Conservation (phyloP, 108 stramenopile genomes). For the Aurantiochytrium sp. region DNA sequence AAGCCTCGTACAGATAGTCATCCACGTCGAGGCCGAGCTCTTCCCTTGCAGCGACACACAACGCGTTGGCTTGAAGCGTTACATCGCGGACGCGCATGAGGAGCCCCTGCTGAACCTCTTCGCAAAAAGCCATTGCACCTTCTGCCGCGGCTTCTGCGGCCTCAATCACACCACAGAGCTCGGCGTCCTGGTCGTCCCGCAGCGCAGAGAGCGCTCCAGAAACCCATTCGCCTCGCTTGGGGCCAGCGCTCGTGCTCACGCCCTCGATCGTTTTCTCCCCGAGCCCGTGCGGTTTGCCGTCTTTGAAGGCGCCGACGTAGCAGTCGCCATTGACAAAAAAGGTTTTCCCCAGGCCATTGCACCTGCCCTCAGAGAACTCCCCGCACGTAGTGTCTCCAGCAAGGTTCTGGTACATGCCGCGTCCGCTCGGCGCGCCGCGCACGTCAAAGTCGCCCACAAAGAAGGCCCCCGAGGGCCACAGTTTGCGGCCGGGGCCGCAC, state of each 20-base stretch:
- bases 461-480: not conserved
- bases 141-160: not conserved
- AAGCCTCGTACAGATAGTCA: not conserved
- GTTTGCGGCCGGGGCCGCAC: not conserved
- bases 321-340: not conserved
- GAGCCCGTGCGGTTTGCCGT: not conserved
- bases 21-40: not conserved
- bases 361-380: not conserved
- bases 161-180: not conserved
- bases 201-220: not conserved
- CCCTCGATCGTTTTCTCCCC: not conserved
- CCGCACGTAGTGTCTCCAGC: not conserved
- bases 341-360: not conserved
- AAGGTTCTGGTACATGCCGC: not conserved
- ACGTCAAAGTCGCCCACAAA: not conserved
- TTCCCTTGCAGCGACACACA: not conserved
- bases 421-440: not conserved
- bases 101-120: not conserved
- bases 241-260: not conserved
- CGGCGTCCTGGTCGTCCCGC: not conserved
- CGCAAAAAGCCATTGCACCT: not conserved
- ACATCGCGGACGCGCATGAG: not conserved
- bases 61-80: not conserved
- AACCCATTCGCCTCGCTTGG: not conserved
- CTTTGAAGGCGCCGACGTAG: not conserved